Percentiles rank a stretch among this genome's conserved stretches.
These are phyloP conservation scores for Delonix regia DNA, from an alignment of 306 rosid species.

Conservation along the genomic window DNA sequence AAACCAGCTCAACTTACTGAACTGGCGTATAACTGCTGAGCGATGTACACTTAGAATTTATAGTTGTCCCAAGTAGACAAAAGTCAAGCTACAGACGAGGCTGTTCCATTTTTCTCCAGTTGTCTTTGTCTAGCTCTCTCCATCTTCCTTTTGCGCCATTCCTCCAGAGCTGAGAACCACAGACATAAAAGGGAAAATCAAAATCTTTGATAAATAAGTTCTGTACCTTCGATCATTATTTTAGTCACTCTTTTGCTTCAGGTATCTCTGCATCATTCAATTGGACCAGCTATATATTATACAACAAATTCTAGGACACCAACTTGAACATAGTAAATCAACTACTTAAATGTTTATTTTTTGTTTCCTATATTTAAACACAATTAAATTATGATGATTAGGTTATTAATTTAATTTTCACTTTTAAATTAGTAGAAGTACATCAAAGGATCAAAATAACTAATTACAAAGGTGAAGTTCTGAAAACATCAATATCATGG, in stretches of 20 bases:
- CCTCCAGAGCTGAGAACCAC: constrained; percentile 80
- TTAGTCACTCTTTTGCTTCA: not conserved
- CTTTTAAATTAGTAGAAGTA: not conserved
- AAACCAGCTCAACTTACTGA: constrained; percentile 6
- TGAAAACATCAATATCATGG: not conserved
- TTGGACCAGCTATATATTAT: constrained; percentile 3
- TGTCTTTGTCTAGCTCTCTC: constrained; percentile 87
- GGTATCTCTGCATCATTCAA: not conserved
- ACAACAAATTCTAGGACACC: not conserved
- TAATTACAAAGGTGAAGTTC: constrained; percentile 6
- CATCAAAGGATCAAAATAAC: not conserved
- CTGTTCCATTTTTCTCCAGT: constrained; percentile 82
- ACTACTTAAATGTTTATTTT: not conserved
- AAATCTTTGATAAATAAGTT: constrained; percentile 8
- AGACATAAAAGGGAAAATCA: constrained; percentile 27
- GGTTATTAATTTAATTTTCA: not conserved
- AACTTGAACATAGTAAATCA: constrained; percentile 7
- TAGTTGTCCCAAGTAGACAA: not conserved
- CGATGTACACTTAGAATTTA: constrained; percentile 21
- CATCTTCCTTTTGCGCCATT: constrained; percentile 98
- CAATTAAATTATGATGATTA: constrained; percentile 3
- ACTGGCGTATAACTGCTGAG: constrained; percentile 1
- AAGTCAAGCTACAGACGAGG: constrained; percentile 54
- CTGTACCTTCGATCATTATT: not conserved
- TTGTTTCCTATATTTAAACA: not conserved